Percentiles rank a stretch among this genome's conserved stretches.
Conservation (phyloP, 1,284 basidiomycete genomes). For the Vanrija sp. region DNA sequence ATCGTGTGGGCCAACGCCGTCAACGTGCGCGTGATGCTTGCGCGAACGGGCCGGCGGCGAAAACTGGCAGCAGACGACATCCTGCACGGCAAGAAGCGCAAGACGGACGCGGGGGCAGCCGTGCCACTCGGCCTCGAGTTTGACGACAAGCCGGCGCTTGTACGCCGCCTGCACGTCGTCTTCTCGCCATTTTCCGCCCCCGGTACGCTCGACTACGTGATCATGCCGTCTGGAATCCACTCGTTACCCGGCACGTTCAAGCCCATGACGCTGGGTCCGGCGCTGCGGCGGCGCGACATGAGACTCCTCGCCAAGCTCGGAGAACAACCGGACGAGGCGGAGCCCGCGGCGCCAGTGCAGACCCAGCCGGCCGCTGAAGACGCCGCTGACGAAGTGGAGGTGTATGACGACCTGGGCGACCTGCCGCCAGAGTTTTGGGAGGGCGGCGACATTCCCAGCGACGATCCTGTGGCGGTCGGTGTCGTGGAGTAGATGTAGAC, state of each 20-base stretch:
- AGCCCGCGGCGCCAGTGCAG: neutral
- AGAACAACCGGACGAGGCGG: neutral
- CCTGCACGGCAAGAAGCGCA: conserved; percentile 1
- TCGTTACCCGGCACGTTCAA: conserved; percentile 24
- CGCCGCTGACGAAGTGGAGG: too few relatives aligned
- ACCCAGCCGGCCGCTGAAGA: neutral
- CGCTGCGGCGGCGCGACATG: conserved; percentile 12
- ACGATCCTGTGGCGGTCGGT: conserved; percentile 8
- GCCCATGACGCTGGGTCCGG: conserved; percentile 18
- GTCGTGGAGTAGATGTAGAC: conserved; percentile 2
- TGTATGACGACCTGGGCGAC: conserved; percentile 18
- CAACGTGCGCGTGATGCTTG: conserved; percentile 75
- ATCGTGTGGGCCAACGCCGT: conserved; percentile 88
- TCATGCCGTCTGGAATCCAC: conserved; percentile 60
- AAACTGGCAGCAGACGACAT: conserved; percentile 51
- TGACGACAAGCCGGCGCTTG: conserved; percentile 47
- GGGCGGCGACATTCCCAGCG: conserved; percentile 4
- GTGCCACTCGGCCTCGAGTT: neutral
- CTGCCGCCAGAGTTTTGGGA: conserved; percentile 39
- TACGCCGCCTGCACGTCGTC: conserved; percentile 56
- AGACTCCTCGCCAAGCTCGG: neutral
- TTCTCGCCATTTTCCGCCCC: conserved; percentile 65
- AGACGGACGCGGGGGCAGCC: neutral
- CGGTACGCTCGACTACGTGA: conserved; percentile 65
- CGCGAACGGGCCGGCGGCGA: conserved; percentile 65